A percentile compares a stretch with the other conserved stretches of the same genome.
These are phyloP conservation scores for Tremellales sp. DNA, from an alignment of 1,284 basidiomycete genomes.

Conservation along the genomic window DNA sequence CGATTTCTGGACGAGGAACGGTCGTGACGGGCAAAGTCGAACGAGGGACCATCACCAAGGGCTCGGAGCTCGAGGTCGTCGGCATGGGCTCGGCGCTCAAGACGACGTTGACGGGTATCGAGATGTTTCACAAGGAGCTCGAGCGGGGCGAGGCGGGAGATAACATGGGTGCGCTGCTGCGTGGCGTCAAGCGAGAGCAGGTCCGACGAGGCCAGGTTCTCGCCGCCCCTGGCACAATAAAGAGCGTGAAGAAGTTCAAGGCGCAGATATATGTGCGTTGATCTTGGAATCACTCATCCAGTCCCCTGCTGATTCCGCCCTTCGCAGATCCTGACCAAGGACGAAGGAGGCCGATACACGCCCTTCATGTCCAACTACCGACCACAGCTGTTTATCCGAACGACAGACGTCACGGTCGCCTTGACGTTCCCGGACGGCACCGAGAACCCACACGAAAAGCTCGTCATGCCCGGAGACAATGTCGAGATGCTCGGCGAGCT, in stretches of 20 bases:
- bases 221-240: constrained; percentile 86
- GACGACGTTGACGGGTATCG: constrained; percentile 94
- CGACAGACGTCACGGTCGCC: constrained; percentile 85
- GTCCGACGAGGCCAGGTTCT: constrained; percentile 90
- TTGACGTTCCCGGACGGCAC: constrained; percentile 81
- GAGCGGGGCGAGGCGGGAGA: constrained; percentile 98
- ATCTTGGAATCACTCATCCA: background rate
- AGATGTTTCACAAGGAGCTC: constrained; percentile 99
- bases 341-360: constrained; percentile 96
- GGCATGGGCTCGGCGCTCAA: constrained; percentile 81
- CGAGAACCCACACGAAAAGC: constrained; percentile 63
- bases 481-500: constrained; percentile 88
- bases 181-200: constrained; percentile 97
- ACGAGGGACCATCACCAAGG: constrained; percentile 89
- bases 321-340: constrained; percentile 80
- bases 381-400: constrained; percentile 94
- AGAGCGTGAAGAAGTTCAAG: constrained; percentile 88
- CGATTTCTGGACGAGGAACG: constrained; percentile 96
- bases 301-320: background rate
- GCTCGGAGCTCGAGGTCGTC: constrained; percentile 89
- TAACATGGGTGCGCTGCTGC: constrained; percentile 97
- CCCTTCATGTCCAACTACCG: constrained; percentile 97
- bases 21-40: constrained; percentile 97
- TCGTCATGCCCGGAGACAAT: constrained; percentile 99
- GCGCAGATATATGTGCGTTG: constrained; percentile 78